Evolutionary conservation across 75 land plant species (phyloP).

Genomic region (Chamaecyparis obtusa): DNA sequence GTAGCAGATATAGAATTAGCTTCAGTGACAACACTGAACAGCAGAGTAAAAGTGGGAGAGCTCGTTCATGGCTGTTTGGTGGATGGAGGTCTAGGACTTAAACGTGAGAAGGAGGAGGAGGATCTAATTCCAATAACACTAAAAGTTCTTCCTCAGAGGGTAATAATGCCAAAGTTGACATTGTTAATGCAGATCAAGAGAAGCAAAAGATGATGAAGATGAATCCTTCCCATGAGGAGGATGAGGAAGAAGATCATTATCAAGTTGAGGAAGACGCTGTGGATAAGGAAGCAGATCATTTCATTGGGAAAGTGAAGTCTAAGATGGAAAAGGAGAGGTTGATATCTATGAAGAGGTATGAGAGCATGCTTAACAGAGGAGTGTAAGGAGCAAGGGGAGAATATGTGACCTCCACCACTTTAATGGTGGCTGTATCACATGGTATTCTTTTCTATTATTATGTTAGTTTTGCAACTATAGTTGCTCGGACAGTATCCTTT

Average conservation of each 20-base stretch:
- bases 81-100: too few species aligned
- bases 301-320: background rate
- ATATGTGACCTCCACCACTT: background rate
- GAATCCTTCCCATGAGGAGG: background rate
- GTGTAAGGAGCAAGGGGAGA: background rate
- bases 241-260: background rate
- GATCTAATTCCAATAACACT: too few species aligned
- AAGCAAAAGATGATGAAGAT: background rate
- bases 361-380: constrained; percentile 6
- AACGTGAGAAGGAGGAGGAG: too few species aligned
- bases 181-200: background rate
- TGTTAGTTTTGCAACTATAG: background rate
- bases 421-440: background rate
- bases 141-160: too few species aligned
- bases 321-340: background rate
- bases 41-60: too few species aligned
- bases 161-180: background rate
- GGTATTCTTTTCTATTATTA: too few species aligned
- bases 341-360: background rate
- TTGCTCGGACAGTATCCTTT: background rate
- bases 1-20: too few species aligned
- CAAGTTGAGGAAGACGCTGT: background rate
- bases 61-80: too few species aligned
- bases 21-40: too few species aligned
- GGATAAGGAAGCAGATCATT: background rate